Evolutionary conservation across 768 basidiomycete genomes (phyloP).

Genomic region (Calocera cornea): DNA sequence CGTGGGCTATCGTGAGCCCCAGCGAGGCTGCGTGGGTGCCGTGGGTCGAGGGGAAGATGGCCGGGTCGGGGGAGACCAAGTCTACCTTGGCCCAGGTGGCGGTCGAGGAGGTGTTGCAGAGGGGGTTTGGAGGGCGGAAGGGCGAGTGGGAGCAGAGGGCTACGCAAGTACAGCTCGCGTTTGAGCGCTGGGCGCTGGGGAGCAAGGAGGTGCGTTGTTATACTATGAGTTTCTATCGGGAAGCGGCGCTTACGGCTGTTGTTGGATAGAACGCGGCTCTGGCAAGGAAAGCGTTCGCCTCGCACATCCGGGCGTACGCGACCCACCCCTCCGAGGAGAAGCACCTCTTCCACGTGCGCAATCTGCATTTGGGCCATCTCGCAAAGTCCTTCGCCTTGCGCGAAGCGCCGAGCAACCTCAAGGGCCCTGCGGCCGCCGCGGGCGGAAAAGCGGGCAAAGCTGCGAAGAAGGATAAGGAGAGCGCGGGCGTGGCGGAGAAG

Average conservation of each 20-base stretch:
- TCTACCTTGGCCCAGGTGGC: conserved; percentile 45
- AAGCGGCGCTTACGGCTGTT: not conserved
- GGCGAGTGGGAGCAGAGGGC: conserved; percentile 76
- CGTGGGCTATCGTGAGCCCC: conserved; percentile 83
- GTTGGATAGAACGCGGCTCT: conserved; percentile 49
- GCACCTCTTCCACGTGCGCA: conserved; percentile 88
- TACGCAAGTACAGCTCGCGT: conserved; percentile 87
- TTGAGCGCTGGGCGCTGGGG: conserved; percentile 83
- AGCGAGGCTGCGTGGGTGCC: conserved; percentile 80
- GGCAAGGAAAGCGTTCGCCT: conserved; percentile 76
- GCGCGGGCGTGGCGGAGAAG: not conserved
- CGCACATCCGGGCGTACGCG: conserved; percentile 91
- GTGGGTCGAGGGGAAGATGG: conserved; percentile 78
- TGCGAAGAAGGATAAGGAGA: not conserved
- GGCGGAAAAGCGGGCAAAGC: not conserved
- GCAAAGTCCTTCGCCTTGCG: conserved; percentile 86
- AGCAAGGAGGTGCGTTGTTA: conserved; percentile 57
- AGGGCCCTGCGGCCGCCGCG: conserved; percentile 4
- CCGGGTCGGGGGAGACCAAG: conserved; percentile 16
- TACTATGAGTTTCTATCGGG: too few relatives aligned
- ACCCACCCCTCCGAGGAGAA: conserved; percentile 94
- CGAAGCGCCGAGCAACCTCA: conserved; percentile 51
- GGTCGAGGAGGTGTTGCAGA: conserved; percentile 56
- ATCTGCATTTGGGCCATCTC: conserved; percentile 87
- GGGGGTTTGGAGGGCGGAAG: conserved; percentile 76